phyloP scores from a whole-genome alignment of 2,329 filamentous ascomycete genomes.

The Fusarium concolor region DNA sequence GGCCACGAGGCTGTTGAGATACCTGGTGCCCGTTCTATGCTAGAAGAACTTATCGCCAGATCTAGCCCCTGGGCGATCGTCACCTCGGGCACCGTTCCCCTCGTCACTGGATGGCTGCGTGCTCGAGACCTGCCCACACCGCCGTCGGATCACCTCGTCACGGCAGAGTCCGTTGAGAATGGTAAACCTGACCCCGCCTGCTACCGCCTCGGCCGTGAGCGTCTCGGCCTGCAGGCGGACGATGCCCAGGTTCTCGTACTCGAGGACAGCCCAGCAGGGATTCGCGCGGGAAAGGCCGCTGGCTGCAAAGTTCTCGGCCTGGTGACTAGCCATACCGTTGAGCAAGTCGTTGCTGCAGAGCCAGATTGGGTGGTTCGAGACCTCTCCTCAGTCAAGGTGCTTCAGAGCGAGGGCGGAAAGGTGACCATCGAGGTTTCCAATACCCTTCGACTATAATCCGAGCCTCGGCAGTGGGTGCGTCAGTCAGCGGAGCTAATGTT shows the following conservation, averaged over 20 bases:
- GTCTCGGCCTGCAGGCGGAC: constrained; percentile 64
- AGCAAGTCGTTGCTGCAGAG: constrained; percentile 77
- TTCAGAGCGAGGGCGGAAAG: constrained; percentile 65
- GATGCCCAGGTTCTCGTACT: constrained; percentile 75
- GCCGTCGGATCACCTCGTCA: constrained; percentile 70
- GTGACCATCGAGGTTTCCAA: constrained; percentile 76
- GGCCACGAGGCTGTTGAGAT: constrained; percentile 86
- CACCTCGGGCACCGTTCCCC: constrained; percentile 75
- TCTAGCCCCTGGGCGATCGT: constrained; percentile 87
- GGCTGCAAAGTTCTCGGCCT: constrained; percentile 88
- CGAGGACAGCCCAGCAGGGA: constrained; percentile 90
- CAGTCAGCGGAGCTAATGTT: constrained; percentile 10
- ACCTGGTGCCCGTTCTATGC: constrained; percentile 79
- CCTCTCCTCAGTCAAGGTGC: constrained; percentile 76
- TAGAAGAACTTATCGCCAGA: constrained; percentile 72
- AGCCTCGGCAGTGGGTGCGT: constrained; percentile 16
- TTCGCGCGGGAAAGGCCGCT: constrained; percentile 84
- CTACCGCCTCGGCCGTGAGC: constrained; percentile 75
- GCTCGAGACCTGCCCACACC: constrained; percentile 72
- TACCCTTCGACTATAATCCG: constrained; percentile 57
- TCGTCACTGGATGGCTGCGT: constrained; percentile 79
- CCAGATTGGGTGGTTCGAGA: constrained; percentile 91
- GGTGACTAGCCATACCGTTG: constrained; percentile 82
- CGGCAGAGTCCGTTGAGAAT: constrained; percentile 78
- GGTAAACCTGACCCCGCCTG: constrained; percentile 84